Evolutionary conservation across 2,329 filamentous ascomycete genomes (phyloP), one percentile per base, ranked within the genome.

Genomic region (Xylaria sp.): DNA sequence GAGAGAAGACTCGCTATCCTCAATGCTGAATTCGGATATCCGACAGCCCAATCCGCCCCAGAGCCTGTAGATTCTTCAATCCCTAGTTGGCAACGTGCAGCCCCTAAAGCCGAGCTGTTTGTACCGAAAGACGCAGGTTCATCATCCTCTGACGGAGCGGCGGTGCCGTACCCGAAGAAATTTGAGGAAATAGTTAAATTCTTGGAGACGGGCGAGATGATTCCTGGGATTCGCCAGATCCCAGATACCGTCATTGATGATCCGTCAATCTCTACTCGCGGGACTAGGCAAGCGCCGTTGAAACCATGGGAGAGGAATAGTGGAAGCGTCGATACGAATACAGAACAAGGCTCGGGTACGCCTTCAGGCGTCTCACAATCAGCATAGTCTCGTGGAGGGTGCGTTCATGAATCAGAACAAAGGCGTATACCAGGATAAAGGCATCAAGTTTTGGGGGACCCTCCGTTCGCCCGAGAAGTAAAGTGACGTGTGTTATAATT

Each of bases 111-210:
- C 25, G 74, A 76, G 50, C 73, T 79, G 18, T 79, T 75, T 58
- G 63, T 79, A 13, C 63, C 75, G 30, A 78, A 72, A 65, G 68
- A 67, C n/a, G 39, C 68, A 1, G 56, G 46, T 0, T 36, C 73
- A 9, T 68, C 69, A 18, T 67, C 67, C 52, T 60, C 72, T 0
- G 73, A 70, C 39, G 78, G 78, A 67, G 81, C 83, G 32, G 60
- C 66, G 20, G 3, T 64, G 59, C 89, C 91, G 0, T 93, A 93
- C 75, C 91, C 91, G 2, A 89, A 87, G 15, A 90, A 89, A 1
- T 94, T 94, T 75, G 88, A 90, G 6, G 87, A 93, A 69, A 93
- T 94, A 43, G 88, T 93, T 60, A 90, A 91, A 65, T 85, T 94
- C 60, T 91, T 94, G 66, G 89, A 89, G 13, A 88, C 86, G 10